Evolutionary conservation across 768 basidiomycete species (phyloP), one percentile per base, ranked within the genome.

Genomic region (Imleria badia): DNA sequence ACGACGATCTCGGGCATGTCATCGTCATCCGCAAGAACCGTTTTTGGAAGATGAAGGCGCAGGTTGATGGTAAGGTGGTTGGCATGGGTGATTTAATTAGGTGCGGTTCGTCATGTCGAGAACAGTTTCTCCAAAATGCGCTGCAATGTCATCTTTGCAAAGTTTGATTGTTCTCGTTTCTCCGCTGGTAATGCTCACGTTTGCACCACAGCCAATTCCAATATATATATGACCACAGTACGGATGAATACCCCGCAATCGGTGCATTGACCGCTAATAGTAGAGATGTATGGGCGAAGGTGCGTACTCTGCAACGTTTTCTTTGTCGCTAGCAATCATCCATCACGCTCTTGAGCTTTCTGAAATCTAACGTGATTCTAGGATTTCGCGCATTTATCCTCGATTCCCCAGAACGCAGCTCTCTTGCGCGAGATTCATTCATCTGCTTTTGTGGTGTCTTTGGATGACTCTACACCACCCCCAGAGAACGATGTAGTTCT

Each of bases 201-300:
- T 19, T 44, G n/a, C 52, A 38, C 31, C 29, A 33, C 57, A 91
- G 89, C 36, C 88, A 91, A 65, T 79, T 93, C 26, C 76, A 87
- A 55, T 66, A 86, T 57, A 86, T 94, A 57, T 85, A 87, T 54
- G 80, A 85, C 44, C 78, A 84, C 62, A 84, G 88, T 12, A 72
- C 68, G 0, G 68, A 79, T 22, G 81, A 81, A 58, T 86, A 86
- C 56, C 85, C 91, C 17, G 85, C 83, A 17, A 80, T 94, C 29
- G 94, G 94, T 22, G 80, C 87, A 12, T 73, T 98, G 63, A 83
- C 89, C 2, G 82, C 87, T 5, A 84, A 86, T 26, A 86, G 92
- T 65, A 82, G 95, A 51, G 93, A 96, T 74, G 66, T 83, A 29
- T 98, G 95, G 95, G 87, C 93, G 6, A 87, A 91, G 78, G 91